Evolutionary conservation across 2,329 filamentous ascomycete genomes (phyloP).

Genomic region (Nigrospora oryzae): DNA sequence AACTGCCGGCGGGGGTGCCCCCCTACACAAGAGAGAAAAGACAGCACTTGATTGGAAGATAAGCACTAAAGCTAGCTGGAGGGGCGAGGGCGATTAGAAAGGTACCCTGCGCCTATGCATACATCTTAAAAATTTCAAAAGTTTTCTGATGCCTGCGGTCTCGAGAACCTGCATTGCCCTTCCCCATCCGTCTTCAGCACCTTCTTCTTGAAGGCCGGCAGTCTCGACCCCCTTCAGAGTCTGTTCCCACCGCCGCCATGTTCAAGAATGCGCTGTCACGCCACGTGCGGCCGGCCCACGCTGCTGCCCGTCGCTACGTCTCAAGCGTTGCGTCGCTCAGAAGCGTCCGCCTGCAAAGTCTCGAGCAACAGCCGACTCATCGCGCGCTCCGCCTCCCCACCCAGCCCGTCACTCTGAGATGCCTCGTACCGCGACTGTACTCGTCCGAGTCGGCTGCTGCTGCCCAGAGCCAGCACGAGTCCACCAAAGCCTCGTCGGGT

Average conservation of each 20-base stretch:
- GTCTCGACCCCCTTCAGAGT: not conserved
- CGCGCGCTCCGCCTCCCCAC: not conserved
- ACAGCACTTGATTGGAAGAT: too few species aligned
- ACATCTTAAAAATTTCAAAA: too few species aligned
- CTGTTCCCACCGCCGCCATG: conserved; percentile 1
- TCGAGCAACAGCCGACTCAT: conserved; percentile 1
- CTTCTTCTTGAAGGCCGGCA: not conserved
- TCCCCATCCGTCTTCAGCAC: not conserved
- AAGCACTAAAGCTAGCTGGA: too few species aligned
- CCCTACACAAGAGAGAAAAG: too few species aligned
- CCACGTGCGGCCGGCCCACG: conserved; percentile 6
- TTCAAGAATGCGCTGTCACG: conserved; percentile 7
- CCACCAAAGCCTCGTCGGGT: conserved; percentile 7
- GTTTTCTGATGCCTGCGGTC: too few species aligned
- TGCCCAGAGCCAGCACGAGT: not conserved
- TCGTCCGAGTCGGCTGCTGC: conserved; percentile 3
- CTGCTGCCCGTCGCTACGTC: conserved; percentile 4
- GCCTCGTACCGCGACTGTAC: conserved; percentile 3
- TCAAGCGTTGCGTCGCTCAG: conserved; percentile 3
- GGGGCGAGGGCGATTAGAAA: too few species aligned
- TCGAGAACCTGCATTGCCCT: too few species aligned
- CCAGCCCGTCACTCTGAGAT: not conserved
- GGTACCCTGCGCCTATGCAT: too few species aligned
- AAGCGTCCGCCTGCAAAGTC: conserved; percentile 4
- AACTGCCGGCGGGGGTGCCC: too few species aligned